Evolutionary conservation across 2,329 filamentous ascomycete species (phyloP), one percentile per base, ranked within the genome.

Genomic region (Proliferodiscus dingleyae): DNA sequence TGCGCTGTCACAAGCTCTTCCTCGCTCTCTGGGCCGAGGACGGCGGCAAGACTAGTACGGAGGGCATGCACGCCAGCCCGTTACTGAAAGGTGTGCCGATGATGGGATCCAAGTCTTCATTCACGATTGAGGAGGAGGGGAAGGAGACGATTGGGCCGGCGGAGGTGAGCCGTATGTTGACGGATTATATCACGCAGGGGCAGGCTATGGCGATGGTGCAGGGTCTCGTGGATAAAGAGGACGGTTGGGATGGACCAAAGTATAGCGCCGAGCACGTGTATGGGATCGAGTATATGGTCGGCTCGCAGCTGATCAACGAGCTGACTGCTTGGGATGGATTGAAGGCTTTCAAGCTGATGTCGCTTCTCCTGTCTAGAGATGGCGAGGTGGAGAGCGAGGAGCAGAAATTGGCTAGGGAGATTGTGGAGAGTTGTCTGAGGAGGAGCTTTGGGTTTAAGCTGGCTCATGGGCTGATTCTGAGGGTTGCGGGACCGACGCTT

Each of bases 131-230:
- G 38, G 58, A 68, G 7, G 58, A 60, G 7, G 57, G 55, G 50
- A 66, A 51, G 41, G 62, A 50, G n/a, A n/a, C n/a, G n/a, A n/a
- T n/a, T 55, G 61, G 58, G 3, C 56, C 66, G 3, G 67, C 72
- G 5, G 70, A 70, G 24, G 56, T 64, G 10, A 65, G 66, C 29
- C 64, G 58, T 43, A 64, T 72, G 51, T 64, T 80, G 54, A 72
- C 71, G 2, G 75, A 81, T 53, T 81, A 80, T 51, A 77, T 78
- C 45, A 71, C 74, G 32, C 76, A 81, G 49, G 75, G 74, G 3
- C 75, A 78, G 49, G 73, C 66, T 3, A 68, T 77, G 50, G 68
- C 66, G 5, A 62, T 74, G 60, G 75, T 73, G 1, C 71, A 77
- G 70, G 69, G 71, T 2, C 68, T 75, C 4, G 56, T 77, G 0